Evolutionary conservation across 495 filamentous ascomycete genomes (phyloP).

Genomic region (Tuber umbilicatum): DNA sequence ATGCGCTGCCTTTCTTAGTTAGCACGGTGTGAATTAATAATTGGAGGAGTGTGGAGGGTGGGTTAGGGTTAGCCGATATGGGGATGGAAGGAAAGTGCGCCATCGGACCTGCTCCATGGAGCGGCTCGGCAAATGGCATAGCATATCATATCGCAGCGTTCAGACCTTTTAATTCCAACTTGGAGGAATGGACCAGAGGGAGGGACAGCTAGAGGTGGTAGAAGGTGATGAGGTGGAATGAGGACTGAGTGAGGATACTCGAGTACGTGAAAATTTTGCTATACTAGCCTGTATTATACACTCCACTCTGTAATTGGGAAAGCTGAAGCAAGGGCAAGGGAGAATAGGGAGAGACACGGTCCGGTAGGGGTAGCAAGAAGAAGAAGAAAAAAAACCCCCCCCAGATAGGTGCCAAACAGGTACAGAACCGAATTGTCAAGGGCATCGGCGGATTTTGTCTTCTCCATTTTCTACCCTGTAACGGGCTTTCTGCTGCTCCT

Average conservation of each 20-base stretch:
- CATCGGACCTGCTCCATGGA: not conserved
- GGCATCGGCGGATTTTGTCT: not conserved
- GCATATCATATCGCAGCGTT: not conserved
- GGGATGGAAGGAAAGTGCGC: not conserved
- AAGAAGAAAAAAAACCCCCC: not conserved
- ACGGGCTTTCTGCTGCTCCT: not conserved
- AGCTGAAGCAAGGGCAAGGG: not conserved
- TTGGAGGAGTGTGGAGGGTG: not conserved
- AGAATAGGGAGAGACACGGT: not conserved
- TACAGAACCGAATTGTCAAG: not conserved
- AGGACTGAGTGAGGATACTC: not conserved
- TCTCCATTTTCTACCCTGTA: not conserved
- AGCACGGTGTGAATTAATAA: not conserved
- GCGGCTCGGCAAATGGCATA: slow-evolving; percentile 4
- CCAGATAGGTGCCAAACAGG: not conserved
- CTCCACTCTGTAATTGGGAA: not conserved
- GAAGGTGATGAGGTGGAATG: not conserved
- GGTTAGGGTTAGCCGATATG: not conserved
- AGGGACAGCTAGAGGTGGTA: not conserved
- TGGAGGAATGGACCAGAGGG: not conserved
- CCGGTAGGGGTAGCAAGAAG: not conserved
- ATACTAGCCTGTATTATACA: not conserved
- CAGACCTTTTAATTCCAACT: not conserved
- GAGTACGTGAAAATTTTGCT: not conserved
- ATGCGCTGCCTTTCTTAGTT: too few species aligned